Conservation (phyloP, 2,329 filamentous ascomycete genomes). For the Colletotrichum coccodes region DNA sequence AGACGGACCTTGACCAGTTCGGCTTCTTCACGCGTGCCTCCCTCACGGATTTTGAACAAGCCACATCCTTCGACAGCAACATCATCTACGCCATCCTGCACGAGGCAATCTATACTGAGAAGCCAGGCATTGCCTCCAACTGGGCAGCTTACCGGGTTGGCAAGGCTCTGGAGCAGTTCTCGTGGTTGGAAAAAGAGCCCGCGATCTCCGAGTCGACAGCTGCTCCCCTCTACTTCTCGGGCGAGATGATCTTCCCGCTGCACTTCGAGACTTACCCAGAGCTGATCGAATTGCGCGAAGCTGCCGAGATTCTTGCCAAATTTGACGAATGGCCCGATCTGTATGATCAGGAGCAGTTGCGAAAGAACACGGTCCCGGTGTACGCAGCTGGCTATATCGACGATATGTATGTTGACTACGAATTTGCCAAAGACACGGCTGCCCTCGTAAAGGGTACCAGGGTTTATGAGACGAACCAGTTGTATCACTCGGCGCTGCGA, state of each 20-base stretch:
- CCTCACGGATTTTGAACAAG: conserved; percentile 73
- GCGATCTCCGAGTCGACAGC: conserved; percentile 41
- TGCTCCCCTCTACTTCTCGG: conserved; percentile 79
- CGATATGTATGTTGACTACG: conserved; percentile 92
- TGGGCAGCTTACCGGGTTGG: conserved; percentile 81
- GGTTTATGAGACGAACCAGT: conserved; percentile 84
- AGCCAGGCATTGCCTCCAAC: conserved; percentile 68
- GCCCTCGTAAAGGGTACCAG: conserved; percentile 79
- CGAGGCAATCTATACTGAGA: conserved; percentile 87
- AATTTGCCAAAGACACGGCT: conserved; percentile 78
- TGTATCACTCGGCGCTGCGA: conserved; percentile 88
- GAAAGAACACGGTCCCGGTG: conserved; percentile 82
- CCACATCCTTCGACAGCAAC: conserved; percentile 76
- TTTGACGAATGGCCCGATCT: conserved; percentile 78
- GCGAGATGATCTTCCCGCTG: conserved; percentile 91
- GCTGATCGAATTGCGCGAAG: conserved; percentile 73
- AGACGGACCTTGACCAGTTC: conserved; percentile 79
- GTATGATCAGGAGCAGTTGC: conserved; percentile 80
- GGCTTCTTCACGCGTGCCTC: conserved; percentile 80
- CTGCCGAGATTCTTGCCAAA: conserved; percentile 76
- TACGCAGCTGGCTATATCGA: conserved; percentile 87
- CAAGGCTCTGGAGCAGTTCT: conserved; percentile 54
- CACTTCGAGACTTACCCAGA: conserved; percentile 86
- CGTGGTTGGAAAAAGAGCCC: conserved; percentile 58
- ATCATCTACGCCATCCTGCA: conserved; percentile 89